Evolutionary conservation across 2,329 filamentous ascomycete genomes (phyloP).

Genomic region (Sporothrix mexicana): DNA sequence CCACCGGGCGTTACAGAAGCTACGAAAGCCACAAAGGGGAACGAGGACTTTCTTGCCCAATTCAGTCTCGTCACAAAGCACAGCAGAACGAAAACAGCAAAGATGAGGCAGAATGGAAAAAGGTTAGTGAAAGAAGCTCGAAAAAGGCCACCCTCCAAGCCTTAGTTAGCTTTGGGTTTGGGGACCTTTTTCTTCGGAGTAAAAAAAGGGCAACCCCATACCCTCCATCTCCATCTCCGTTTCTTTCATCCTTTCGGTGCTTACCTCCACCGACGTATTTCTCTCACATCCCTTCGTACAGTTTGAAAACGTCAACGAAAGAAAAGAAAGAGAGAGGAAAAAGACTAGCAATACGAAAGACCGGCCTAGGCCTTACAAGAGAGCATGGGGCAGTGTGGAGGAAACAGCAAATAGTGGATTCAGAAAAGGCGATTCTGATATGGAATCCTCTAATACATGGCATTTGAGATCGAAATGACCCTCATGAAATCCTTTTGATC

Average conservation of each 20-base stretch:
- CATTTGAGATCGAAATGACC: background rate
- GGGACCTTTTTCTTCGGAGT: background rate
- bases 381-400: background rate
- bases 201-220: background rate
- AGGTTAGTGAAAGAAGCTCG: background rate
- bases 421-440: background rate
- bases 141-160: background rate
- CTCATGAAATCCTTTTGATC: background rate
- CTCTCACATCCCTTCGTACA: background rate
- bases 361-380: background rate
- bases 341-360: background rate
- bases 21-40: background rate
- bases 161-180: background rate
- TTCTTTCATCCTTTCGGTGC: background rate
- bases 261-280: background rate
- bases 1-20: constrained; percentile 1
- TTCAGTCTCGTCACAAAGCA: background rate
- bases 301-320: background rate
- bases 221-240: constrained; percentile 9
- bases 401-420: background rate
- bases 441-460: background rate
- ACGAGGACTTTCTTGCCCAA: constrained; percentile 1
- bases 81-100: background rate
- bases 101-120: constrained; percentile 1
- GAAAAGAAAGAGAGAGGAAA: background rate